Conservation (phyloP, 768 basidiomycete species). For the Mycena leptocephala region DNA sequence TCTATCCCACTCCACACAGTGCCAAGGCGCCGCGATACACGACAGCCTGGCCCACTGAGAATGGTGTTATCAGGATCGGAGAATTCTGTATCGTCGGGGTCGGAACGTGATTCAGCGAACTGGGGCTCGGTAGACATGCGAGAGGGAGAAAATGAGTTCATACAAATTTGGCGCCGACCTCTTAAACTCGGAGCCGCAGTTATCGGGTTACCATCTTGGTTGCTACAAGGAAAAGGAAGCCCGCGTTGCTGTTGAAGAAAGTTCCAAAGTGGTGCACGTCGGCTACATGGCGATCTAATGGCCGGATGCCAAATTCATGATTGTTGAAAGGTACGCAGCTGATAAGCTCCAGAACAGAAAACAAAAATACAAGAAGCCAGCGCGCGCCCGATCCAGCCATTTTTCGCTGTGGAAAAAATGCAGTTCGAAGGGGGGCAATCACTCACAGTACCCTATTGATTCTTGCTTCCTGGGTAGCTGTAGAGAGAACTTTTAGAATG, state of each 20-base stretch:
- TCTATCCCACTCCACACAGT: conserved; percentile 3
- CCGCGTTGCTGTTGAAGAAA: conserved; percentile 16
- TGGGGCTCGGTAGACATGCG: background rate
- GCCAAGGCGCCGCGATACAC: conserved; percentile 18
- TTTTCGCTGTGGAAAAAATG: too few relatives aligned
- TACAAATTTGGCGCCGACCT: background rate
- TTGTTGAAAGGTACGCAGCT: background rate
- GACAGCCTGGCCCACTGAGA: background rate
- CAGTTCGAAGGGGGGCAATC: too few relatives aligned
- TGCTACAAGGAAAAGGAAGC: conserved; percentile 13
- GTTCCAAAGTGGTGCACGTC: background rate
- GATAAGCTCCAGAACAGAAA: background rate
- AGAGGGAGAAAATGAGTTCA: background rate
- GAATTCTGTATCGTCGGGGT: background rate
- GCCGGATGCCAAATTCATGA: background rate
- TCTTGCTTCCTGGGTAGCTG: too few relatives aligned
- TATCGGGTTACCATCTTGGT: background rate
- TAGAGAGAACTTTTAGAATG: too few relatives aligned
- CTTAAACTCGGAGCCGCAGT: background rate
- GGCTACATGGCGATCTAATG: background rate
- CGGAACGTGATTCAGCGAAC: too few relatives aligned
- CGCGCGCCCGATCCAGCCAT: too few relatives aligned
- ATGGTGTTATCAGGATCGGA: background rate
- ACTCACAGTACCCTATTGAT: too few relatives aligned
- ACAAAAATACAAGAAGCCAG: background rate